Conservation (phyloP, 257 asterid genomes). For the Forsythia suspensa region DNA sequence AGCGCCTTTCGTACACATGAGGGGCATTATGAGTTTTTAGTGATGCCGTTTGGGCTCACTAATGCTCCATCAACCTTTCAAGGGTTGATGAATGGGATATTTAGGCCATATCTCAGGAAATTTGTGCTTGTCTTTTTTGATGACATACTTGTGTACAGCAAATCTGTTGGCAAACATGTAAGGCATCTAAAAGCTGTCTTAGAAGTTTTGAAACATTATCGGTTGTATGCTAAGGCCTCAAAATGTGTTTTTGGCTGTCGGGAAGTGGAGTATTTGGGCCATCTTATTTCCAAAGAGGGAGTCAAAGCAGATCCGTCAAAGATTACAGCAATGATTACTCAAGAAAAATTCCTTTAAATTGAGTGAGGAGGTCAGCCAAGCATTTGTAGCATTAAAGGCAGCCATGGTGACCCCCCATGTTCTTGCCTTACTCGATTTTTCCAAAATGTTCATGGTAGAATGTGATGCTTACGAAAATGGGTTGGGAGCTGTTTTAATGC, state of each 20-base stretch:
- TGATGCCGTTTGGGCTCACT: not conserved
- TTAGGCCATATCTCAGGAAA: not conserved
- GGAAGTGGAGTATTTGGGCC: not conserved
- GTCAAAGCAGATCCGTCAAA: not conserved
- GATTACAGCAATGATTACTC: not conserved
- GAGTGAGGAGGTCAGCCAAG: not conserved
- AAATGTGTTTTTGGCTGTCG: not conserved
- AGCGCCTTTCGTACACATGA: not conserved
- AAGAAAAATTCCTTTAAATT: not conserved
- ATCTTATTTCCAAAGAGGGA: not conserved
- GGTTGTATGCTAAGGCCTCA: not conserved
- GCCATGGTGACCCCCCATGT: not conserved
- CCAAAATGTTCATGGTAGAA: not conserved
- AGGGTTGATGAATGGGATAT: not conserved
- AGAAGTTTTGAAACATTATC: not conserved
- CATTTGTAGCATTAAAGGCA: not conserved
- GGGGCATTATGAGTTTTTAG: no score
- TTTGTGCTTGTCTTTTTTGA: not conserved
- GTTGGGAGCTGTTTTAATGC: not conserved
- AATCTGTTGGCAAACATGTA: not conserved
- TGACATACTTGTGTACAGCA: not conserved
- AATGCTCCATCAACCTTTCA: not conserved
- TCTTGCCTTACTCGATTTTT: not conserved
- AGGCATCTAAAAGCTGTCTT: not conserved
- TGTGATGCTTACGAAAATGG: not conserved